Evolutionary conservation across 164 flowering plant species (phyloP), one percentile per base, ranked within the genome.

Genomic region (Vitis labrusca): DNA sequence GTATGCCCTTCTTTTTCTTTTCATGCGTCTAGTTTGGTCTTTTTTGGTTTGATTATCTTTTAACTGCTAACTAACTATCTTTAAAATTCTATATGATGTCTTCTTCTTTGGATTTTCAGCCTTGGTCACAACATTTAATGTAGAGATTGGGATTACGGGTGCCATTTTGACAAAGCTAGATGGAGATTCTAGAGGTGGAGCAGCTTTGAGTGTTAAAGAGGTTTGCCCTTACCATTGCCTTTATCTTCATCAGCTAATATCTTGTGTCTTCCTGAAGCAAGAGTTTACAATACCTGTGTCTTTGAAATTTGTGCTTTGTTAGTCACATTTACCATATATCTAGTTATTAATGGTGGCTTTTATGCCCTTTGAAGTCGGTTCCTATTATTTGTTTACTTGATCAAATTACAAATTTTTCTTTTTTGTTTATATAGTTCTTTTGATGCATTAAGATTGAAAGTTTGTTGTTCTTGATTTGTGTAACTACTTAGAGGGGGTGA

Each of bases 141-240:
- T 95, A 65, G 97, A 95, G 88, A 90, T 95, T 52, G 99, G 99
- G 50, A 93, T 95, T 57, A 95, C 99, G 53, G 99, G 99, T 64
- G 96, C 99, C 59, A 92, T 95, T 79, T 80, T 95, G 79, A 90
- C 99, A 65, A 95, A 95, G 83, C 85, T 95, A 68, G 99, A 95
- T 88, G 99, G 98, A 3, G 99, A 95, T 83, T 95, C 99, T 48
- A 85, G 99, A 89, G 99, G 98, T 71, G 99, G 99, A 72, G 99
- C 99, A 37, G 99, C 98, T 78, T 76, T 95, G 79, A 95, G 99
- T 83, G 99, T 95, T 37, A 92, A 84, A 83, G 99, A 95, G 99
- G 99, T 91, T 61, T 74, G 82, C 3, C 7, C 61, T 63, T 15
- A 16, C 29, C 50, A 29, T 12, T 29, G 16, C 48, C 19, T 52